These are phyloP conservation scores for Rhodotorula sp. DNA, from an alignment of 1,284 basidiomycete genomes.

Conservation along the genomic window DNA sequence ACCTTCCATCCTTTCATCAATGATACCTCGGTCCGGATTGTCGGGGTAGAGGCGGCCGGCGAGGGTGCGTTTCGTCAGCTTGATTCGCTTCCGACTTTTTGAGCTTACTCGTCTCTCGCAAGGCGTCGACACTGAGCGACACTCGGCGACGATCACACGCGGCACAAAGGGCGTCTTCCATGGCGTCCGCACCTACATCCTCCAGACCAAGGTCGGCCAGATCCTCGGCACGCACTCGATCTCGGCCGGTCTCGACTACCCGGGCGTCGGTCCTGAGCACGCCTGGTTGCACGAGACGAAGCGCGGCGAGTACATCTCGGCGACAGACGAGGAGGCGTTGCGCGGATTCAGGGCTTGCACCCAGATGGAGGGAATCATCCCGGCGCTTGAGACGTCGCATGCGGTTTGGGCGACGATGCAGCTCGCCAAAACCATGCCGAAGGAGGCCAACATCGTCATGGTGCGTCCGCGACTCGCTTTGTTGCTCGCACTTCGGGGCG, in stretches of 20 bases:
- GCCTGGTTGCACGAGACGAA: slow-evolving; percentile 93
- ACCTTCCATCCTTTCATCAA: slow-evolving; percentile 92
- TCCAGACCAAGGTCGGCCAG: slow-evolving; percentile 85
- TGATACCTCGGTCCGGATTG: slow-evolving; percentile 73
- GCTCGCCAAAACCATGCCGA: slow-evolving; percentile 77
- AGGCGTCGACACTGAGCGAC: slow-evolving; percentile 76
- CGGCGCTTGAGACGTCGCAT: slow-evolving; percentile 92
- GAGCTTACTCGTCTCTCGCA: slow-evolving; percentile 41
- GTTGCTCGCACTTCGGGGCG: too few species aligned
- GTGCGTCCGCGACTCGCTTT: slow-evolving; percentile 47
- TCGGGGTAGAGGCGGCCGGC: slow-evolving; percentile 95
- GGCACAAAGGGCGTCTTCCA: slow-evolving; percentile 94
- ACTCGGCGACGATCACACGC: slow-evolving; percentile 87
- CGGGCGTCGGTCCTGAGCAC: slow-evolving; percentile 93
- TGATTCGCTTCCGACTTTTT: background rate
- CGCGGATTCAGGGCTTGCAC: slow-evolving; percentile 88
- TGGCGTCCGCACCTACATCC: slow-evolving; percentile 90
- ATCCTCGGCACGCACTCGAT: slow-evolving; percentile 97
- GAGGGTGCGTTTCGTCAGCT: slow-evolving; percentile 61
- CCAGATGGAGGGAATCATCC: slow-evolving; percentile 95
- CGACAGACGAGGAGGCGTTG: slow-evolving; percentile 90
- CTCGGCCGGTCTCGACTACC: slow-evolving; percentile 89
- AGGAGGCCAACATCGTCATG: slow-evolving; percentile 84
- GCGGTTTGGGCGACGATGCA: slow-evolving; percentile 89
- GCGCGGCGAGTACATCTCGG: slow-evolving; percentile 86